Base-by-base conservation (phyloP, 2,329 filamentous ascomycete species). In the Hymenoscyphus albidus region DNA sequence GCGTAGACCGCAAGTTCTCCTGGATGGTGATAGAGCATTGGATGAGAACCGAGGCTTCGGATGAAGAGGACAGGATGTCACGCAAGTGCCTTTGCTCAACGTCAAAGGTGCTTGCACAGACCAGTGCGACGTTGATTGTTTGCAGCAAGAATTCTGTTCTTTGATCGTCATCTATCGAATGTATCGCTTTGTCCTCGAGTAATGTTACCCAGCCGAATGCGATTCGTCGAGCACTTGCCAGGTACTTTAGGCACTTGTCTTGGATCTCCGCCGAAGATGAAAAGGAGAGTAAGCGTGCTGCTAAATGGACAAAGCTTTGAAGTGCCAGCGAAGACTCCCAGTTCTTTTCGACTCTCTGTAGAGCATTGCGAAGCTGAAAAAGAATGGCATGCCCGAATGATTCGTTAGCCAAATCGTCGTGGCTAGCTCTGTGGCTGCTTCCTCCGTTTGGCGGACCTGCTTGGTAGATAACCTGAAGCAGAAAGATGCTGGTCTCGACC, bases 401-500 rank as follows among this genome's bases (percentile, higher is more conserved):
- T 0, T 70, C 55, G 9, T 80, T 73, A 0, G 61, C 51, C 0
- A 81, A 65, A 59, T 76, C 68, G 1, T 39, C 9, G 67, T 84
- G 82, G 0, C 69, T 64, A 13, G 70, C 67, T 18, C 81, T 72
- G 7, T 70, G 64, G 7, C 73, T 60, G 55, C 39, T 64, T 2
- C 27, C 48, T 7, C 44, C 10, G 0, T 55, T 65, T 0, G 68
- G 51, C 1, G 78, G 77, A 0, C 85, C 82, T 4, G 78, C 76
- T 72, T 86, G 80, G 64, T 79, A 76, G 10, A 80, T 76, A 0
- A 77, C 75, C 66, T 89, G 85, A 2, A 80, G 70, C 1, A 87
- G 63, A 0, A 86, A 69, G 5, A 80, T 67, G 5, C 73, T 74
- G 0, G 83, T 82, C 51, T 85, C 81, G 0, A 75, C 62, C 58